Base-by-base conservation (phyloP, 2,329 filamentous ascomycete genomes). In the Cadophora sp. region DNA sequence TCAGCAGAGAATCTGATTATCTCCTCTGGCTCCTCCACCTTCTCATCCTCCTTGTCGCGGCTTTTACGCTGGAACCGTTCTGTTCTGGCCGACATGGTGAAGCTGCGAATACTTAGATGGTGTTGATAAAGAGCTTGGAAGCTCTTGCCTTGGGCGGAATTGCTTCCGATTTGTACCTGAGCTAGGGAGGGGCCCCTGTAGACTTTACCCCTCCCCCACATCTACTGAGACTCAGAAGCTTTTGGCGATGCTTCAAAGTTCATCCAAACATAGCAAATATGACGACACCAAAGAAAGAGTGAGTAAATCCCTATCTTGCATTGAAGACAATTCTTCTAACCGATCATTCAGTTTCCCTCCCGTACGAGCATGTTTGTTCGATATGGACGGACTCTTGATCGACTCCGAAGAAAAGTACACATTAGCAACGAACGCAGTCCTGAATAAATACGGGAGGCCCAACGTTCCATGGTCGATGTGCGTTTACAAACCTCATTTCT, bases 381-480 rank as follows among this genome's bases (percentile, higher is more conserved):
- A 99, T 83, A 97, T 98, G 94, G 96, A 99, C 80, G 96, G 96
- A 68, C 90, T 99, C 43, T 87, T 99, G 22, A 91, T 99, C 77
- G 90, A 98, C 80, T 94, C 92, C 41, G 96, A 98, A 83, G 96
- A 98, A 76, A 73, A 97, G 65, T 98, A 98, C 83, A 96, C 93
- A 0, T 78, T 87, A 30, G 91, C 92, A 80, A 91, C 94, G 68
- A 97, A 99, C 81, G 83, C 88, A 27, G 86, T 98, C 45, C 89
- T 99, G 47, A 83, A 85, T 65, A 89, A 91, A 76, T 93, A 96
- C 79, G 86, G 85, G 74, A 88, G 88, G 59, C 91, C 92, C 0
- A 78, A 82, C 16, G 83, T 98, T n/a, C 95, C 96, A 0, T 98
- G 96, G 96, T 89, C 87, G 68, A 89, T 99, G 81, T 62, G 41